Base-by-base conservation (phyloP, 371 early-diverging fungal species). In the Entomophthora muscae region DNA sequence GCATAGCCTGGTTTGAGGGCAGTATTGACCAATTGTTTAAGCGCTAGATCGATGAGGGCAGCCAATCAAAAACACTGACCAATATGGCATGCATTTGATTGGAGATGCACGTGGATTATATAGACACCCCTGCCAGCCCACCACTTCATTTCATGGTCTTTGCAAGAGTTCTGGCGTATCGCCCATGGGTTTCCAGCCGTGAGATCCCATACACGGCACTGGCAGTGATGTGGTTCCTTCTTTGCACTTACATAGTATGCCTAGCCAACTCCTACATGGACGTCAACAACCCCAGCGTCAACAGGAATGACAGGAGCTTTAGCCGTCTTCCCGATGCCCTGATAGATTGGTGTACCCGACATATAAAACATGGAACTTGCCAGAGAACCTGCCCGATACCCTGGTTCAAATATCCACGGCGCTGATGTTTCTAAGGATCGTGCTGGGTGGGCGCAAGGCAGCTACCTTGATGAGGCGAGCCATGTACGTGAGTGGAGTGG, bases 241-340 rank as follows among this genome's bases (percentile, higher is more conserved):
- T 57, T 22, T 26, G 27, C 31, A 29, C 31, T 21, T 57, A 57
- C 31, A 3, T 57, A 21, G n/a, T 31, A 2, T 30, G 58, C 21
- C 21, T 57, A 13, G 27, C 58, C 7, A 57, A 57, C 31, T 12
- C 58, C 12, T 57, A 57, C 31, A 57, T 57, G 58, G 58, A 57
- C 31, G 3, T 12, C 29, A 57, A 31, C 7, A 29, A 57, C 21
- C 58, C 30, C 58, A 29, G 26, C 26, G 31, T 31, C 3, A 29
- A 12, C 58, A 61, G 24, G 30, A 33, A 33, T 24, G 10, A 31
- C 21, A 29, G 13, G 31, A 57, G 12, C 21, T 31, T 17, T 17
- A 61, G 10, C 2, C 17, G 31, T 3, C 26, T 61, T 5, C 32
- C 42, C 42, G 61, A 61, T 33, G 26, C 61, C 5, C 13, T 61